These are phyloP conservation scores for Kodamaea neixiangensis DNA, from an alignment of 805 yeast species.

Conservation along the genomic window DNA sequence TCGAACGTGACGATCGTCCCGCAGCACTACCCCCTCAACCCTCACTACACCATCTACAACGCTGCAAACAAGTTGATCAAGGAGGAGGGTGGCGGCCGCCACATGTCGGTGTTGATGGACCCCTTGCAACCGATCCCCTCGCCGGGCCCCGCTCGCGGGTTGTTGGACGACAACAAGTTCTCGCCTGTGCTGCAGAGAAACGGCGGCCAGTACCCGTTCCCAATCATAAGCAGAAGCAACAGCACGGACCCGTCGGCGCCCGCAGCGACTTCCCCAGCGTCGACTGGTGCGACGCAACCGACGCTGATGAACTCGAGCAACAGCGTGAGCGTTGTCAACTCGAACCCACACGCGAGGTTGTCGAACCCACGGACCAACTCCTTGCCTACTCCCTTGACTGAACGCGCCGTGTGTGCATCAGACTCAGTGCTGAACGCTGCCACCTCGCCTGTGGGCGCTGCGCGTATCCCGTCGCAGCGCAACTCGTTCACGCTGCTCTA, in stretches of 20 bases:
- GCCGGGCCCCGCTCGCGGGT: conserved; percentile 7
- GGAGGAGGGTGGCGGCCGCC: conserved; percentile 23
- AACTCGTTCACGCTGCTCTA: conserved; percentile 23
- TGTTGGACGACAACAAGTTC: conserved; percentile 5
- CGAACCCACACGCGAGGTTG: not conserved
- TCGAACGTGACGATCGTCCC: conserved; percentile 29
- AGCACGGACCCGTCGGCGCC: conserved; percentile 2
- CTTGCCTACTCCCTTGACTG: conserved; percentile 21
- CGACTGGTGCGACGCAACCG: conserved; percentile 1
- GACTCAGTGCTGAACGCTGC: not conserved
- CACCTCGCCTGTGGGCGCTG: conserved; percentile 2
- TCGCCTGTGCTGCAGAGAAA: conserved; percentile 6
- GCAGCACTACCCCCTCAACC: conserved; percentile 38
- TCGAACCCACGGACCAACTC: conserved; percentile 20
- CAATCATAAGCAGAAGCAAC: conserved; percentile 13
- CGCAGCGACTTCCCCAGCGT: not conserved
- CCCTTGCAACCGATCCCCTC: conserved; percentile 36
- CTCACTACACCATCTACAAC: conserved; percentile 34
- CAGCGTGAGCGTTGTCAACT: not conserved
- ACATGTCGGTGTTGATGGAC: conserved; percentile 42
- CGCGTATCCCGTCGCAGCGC: conserved; percentile 15
- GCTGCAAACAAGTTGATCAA: conserved; percentile 13
- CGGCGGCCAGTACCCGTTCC: conserved; percentile 20
- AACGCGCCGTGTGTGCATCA: conserved; percentile 5
- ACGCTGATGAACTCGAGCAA: conserved; percentile 2